Percentiles rank a stretch among this genome's conserved stretches.
phyloP scores from a whole-genome alignment of 2,329 filamentous ascomycete genomes.

The Hypoxylon rubiginosum region DNA sequence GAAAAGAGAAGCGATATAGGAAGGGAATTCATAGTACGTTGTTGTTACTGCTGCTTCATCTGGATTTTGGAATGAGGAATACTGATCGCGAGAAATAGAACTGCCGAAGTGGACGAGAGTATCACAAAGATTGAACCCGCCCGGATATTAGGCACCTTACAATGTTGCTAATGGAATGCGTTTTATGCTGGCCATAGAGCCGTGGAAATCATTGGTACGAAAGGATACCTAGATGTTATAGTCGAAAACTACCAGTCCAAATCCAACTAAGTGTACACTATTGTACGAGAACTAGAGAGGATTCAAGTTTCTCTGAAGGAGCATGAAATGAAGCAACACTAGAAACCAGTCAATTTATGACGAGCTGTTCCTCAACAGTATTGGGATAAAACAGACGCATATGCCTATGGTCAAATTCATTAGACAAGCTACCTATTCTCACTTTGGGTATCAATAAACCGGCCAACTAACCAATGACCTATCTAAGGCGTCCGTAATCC shows the following conservation, averaged over 20 bases:
- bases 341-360: conserved; percentile 1
- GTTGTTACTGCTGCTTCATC: neutral
- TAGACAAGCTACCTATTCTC: conserved; percentile 12
- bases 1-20: conserved; percentile 93
- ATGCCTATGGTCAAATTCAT: conserved; percentile 14
- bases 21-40: conserved; percentile 97
- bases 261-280: conserved; percentile 40
- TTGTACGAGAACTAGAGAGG: conserved; percentile 30
- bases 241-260: conserved; percentile 6
- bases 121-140: conserved; percentile 92
- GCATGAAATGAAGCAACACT: conserved; percentile 7
- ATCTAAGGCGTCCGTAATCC: conserved; percentile 70
- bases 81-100: conserved; percentile 63
- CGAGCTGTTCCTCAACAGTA: neutral
- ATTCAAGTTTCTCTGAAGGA: conserved; percentile 18
- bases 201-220: neutral
- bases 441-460: conserved; percentile 43
- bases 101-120: conserved; percentile 95
- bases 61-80: conserved; percentile 9
- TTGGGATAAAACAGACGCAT: conserved; percentile 1
- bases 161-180: neutral
- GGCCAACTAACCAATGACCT: conserved; percentile 42
- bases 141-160: conserved; percentile 77
- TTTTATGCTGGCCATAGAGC: neutral
- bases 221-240: conserved; percentile 4